Evolutionary conservation across 2,329 filamentous ascomycete species (phyloP), one percentile per base, ranked within the genome.

Genomic region (Aspergillus ochraceus): DNA sequence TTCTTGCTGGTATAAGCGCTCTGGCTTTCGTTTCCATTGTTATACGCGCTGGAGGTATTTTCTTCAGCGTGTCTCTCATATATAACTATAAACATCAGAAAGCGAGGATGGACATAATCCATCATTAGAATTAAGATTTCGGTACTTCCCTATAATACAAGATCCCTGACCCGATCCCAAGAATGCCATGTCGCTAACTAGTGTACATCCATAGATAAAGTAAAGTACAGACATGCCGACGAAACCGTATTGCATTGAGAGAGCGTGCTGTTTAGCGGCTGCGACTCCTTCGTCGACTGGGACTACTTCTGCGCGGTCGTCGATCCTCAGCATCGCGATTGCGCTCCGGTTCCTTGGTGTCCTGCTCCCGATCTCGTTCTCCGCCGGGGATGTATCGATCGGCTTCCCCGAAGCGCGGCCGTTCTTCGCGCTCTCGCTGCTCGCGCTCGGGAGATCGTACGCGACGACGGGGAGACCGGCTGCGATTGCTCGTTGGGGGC

Each of bases 351-450:
- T 64, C 60, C 52, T 54, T 66, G 54, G 59, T 52, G 54, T 56
- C 45, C 12, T 19, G 69, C 22, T 61, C 68, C 60, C 60, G 66
- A n/a, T 66, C 60, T 32, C 58, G 58, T 24, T 72, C 72, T 19
- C 71, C 74, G 17, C 69, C 72, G 49, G 79, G 79, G 22, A 80
- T 74, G 61, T 81, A 81, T 24, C 79, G 74, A 64, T 81, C 79
- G 62, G 80, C 77, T 29, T 77, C 75, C 8, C 71, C 66, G 55
- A 75, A 70, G 19, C 75, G 66, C 6, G 68, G 54, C 57, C 72
- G 69, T 10, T 74, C 69, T 8, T 32, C 61, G 53, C 51, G 52
- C 17, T 71, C 71, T 20, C 72, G 68, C 30, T 76, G 76, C 17
- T 71, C 63, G 8, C 72, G 68, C 10, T 77, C 76, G 19, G 73